These are phyloP conservation scores for Aspergillus funiculosus DNA, from an alignment of 495 filamentous ascomycete species.

Conservation along the genomic window DNA sequence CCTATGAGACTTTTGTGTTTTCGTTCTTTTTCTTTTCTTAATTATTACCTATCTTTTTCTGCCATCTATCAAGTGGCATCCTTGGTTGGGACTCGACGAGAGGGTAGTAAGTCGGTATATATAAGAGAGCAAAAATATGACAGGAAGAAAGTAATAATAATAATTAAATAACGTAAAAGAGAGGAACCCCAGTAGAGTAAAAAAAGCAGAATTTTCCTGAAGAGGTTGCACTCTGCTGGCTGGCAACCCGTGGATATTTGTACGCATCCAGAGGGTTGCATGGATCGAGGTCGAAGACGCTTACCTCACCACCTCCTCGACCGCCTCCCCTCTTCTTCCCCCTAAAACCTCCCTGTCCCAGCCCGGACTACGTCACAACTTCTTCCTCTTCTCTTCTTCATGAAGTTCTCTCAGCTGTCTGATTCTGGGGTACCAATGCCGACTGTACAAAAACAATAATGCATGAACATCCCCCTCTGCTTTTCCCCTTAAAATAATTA, in stretches of 20 bases:
- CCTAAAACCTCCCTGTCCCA: conserved; percentile 26
- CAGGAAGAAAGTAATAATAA: background rate
- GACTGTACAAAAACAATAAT: conserved; percentile 6
- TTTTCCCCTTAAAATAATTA: conserved; percentile 6
- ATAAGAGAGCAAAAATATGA: background rate
- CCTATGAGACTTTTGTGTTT: conserved; percentile 1
- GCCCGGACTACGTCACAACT: conserved; percentile 36
- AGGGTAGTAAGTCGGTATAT: too few species aligned
- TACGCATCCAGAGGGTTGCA: conserved; percentile 25
- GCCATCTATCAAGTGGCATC: too few species aligned
- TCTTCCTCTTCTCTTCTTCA: conserved; percentile 22
- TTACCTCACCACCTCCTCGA: conserved; percentile 21
- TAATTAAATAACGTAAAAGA: background rate
- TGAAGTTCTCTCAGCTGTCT: conserved; percentile 6
- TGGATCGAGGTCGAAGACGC: conserved; percentile 17
- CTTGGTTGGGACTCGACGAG: too few species aligned
- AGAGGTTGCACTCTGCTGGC: conserved; percentile 19
- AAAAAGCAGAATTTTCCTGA: too few species aligned
- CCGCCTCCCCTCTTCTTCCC: conserved; percentile 24
- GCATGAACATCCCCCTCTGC: conserved; percentile 4
- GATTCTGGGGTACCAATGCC: conserved; percentile 11
- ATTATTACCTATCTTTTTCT: conserved; percentile 8
- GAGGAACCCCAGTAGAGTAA: too few species aligned
- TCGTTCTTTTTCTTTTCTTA: conserved; percentile 1
- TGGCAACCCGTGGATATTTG: conserved; percentile 21